Base-by-base conservation (phyloP, 495 filamentous ascomycete genomes). In the Penicillium salamii region DNA sequence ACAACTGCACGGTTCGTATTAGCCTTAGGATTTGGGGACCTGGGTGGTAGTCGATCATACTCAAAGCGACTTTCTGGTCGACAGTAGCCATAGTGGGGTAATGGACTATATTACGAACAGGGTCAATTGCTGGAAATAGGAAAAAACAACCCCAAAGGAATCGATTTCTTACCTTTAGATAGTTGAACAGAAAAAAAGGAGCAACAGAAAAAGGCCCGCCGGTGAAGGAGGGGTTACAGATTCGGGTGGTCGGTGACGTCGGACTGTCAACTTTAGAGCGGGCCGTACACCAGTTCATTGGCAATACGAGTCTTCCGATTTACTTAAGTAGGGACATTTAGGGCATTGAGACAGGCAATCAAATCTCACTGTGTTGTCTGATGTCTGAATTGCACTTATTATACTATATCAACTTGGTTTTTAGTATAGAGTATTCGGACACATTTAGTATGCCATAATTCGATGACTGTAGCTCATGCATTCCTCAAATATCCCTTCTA, bases 61-160 rank as follows among this genome's bases (percentile, higher is more conserved):
- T 92, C 69, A 98, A 78, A 67, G 88, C 93, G 58, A 87, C 88
- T 76, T 97, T 98, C 50, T 97, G 90, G 63, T 91, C 84, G 65
- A 91, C 86, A 57, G 81, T 71, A 60, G 81, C 81, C 88, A 91
- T 93, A 58, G 62, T 76, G 68, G 58, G 58, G 55, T 49, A 48
- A 54, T 46, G 23, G 23, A 26, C 23, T 46, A 34, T 46, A 54
- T 57, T 28, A 34, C 31, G 53, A 50, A 50, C 56, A 42, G 18
- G 46, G 50, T 64, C 61, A 68, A 68, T 65, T 46, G 47, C 36
- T 49, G 49, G 49, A 23, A 39, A 51, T 31, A 26, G 29, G 29
- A 29, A 38, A 12, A 2, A 38, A 26, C 14, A 49, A 20, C 5
- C 17, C 31, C 18, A 46, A 26, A 17, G 8, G 14, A n/a, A n/a